Base-by-base conservation (phyloP, 768 basidiomycete genomes). In the Tylopilus subfusipes region DNA sequence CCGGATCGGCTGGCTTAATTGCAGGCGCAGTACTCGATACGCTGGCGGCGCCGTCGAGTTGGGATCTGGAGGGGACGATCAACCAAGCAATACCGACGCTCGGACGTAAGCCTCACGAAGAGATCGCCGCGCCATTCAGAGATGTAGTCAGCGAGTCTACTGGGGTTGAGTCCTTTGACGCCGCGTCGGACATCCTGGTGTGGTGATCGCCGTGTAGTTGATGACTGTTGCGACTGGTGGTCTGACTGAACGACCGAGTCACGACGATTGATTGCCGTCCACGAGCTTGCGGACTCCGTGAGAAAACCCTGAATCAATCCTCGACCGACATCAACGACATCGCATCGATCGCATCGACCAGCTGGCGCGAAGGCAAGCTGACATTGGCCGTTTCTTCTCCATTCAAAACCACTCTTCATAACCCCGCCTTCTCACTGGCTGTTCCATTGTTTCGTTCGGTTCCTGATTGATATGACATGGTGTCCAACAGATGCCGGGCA, bases 1-100 rank as follows among this genome's bases (percentile, higher is more conserved):
- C 49, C 0, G 66, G 63, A 42, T 68, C 59, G 12, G 63, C 69
- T 24, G 74, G 71, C 44, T 73, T 72, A 50, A 72, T 57, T 24
- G 21, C 44, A 48, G 52, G 43, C 46, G 76, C 78, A 48, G 56
- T 12, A 34, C 38, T 19, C 12, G 56, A 53, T 19, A 18, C 22
- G 5, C 33, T 47, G 11, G 59, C 22, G 9, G 48, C 21, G 33
- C 55, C 43, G 33, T 57, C 48, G 9, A 50, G 52, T 42, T 62
- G 56, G 24, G 63, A 40, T 51, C 60, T 63, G 42, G 42, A 42
- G 56, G 50, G 5, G 38, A 36, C 5, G 48, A 48, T 58, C 14
- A 53, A 40, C 14, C 18, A 24, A 46, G 13, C 22, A 6, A 38
- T 39, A 24, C 42, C 25, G 48, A 38, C n/a, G 24, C 27, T 31